phyloP scores from a whole-genome alignment of 805 yeast species.

The Candida quercuum region DNA sequence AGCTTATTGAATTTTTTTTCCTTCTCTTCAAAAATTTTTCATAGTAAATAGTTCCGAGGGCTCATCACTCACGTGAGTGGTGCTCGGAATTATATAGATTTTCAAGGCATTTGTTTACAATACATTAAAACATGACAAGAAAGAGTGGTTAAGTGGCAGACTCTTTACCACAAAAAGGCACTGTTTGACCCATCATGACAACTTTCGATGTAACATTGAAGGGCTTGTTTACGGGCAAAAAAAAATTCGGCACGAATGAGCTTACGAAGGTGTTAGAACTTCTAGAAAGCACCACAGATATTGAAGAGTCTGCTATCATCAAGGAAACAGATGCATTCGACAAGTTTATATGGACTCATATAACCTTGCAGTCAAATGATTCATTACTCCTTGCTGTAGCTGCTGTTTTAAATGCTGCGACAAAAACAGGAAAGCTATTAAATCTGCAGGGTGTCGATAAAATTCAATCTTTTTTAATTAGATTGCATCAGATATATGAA shows the following conservation, averaged over 20 bases:
- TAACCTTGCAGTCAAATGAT: neutral
- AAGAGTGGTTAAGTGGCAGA: no score
- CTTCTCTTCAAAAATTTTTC: slow-evolving; percentile 1
- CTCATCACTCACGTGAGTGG: neutral
- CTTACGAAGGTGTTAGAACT: neutral
- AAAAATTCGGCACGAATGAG: neutral
- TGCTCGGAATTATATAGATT: neutral
- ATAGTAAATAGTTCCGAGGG: neutral
- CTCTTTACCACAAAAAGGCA: no score
- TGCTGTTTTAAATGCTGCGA: neutral
- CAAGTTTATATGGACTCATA: neutral
- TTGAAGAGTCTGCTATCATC: neutral
- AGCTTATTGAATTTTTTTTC: neutral
- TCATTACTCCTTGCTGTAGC: neutral
- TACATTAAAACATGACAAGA: no score
- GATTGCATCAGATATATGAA: slow-evolving; percentile 15
- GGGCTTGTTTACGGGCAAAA: no score
- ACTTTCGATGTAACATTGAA: neutral
- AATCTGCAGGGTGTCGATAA: slow-evolving; percentile 1
- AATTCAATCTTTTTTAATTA: slow-evolving; percentile 6
- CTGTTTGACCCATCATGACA: neutral
- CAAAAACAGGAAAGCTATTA: neutral
- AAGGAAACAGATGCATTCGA: neutral
- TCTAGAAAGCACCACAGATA: neutral
- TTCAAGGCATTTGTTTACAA: no score